Conservation (phyloP, 176 grass and related monocot genomes). For the Eleusine indica region DNA sequence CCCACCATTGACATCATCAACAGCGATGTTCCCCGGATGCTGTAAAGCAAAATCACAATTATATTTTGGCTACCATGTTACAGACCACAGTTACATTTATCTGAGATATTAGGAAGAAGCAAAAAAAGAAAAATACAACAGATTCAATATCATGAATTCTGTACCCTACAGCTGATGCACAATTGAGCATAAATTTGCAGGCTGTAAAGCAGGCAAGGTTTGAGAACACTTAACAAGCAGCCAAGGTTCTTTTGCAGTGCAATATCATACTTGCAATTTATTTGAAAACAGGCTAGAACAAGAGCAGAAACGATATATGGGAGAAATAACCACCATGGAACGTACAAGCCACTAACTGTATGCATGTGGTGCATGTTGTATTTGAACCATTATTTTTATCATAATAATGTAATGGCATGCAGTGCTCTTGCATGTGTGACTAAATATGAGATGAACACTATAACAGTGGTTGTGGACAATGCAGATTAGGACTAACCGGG, state of each 20-base stretch:
- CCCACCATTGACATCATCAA: conserved; percentile 96
- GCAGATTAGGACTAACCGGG: conserved; percentile 62
- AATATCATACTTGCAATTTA: conserved; percentile 24
- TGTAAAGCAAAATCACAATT: conserved; percentile 52
- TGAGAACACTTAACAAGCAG: conserved; percentile 13
- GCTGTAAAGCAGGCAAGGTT: conserved; percentile 3
- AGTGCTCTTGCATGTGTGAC: background rate
- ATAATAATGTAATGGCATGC: background rate
- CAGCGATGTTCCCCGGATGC: conserved; percentile 99
- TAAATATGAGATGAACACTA: conserved; percentile 8
- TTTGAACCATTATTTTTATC: background rate
- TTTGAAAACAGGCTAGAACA: conserved; percentile 20
- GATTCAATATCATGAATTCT: conserved; percentile 17
- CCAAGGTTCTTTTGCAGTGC: background rate
- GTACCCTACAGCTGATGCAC: background rate
- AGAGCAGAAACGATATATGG: background rate
- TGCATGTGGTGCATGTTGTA: background rate
- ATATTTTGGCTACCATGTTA: background rate
- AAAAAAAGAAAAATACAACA: conserved; percentile 3
- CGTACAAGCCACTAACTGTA: background rate
- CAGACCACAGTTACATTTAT: background rate
- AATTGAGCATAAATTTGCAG: background rate
- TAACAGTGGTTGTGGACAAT: conserved; percentile 5
- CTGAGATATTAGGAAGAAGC: conserved; percentile 24
- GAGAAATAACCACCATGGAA: conserved; percentile 11